Base-by-base conservation (phyloP, 768 basidiomycete species). In the Kwoniella pini region DNA sequence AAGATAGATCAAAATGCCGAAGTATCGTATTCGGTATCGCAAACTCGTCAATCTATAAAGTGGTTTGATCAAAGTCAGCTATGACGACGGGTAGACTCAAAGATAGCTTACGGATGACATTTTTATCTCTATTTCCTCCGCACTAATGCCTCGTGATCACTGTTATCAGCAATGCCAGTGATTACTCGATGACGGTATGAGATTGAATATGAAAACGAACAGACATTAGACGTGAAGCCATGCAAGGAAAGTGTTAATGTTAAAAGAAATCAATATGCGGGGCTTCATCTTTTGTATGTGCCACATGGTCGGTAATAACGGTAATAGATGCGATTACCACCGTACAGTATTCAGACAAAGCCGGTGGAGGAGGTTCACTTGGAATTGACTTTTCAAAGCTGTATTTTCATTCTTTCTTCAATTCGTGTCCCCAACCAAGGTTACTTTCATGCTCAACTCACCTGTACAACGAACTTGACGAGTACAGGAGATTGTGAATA, bases 1-100 rank as follows among this genome's bases (percentile, higher is more conserved):
- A 52, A n/a, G 68, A 33, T 19, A 75, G 51, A 58, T 75, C 70
- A 33, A 70, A 75, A 50, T 72, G 64, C n/a, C 67, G 58, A 10
- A 75, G 62, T 15, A 75, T 59, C 22, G 64, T 53, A 10, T 49
- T 52, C 9, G 73, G 70, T 10, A 74, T 66, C 9, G 66, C 57
- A 45, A 60, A 72, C 19, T 64, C 65, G 48, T 69, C 69, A 39
- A 39, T 31, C 59, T 64, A 38, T 10, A 7, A 27, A 50, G n/a
- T 22, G 27, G 31, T 15, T 27, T 31, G 3, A 28, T 12, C 27
- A 21, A 26, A 19, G 28, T 54, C 40, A 54, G 53, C 53, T 54
- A 21, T 13, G 39, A 11, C 4, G 36, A 10, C 27, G 2, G 22
- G 6, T 19, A 50, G 31, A 15, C 3, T 46, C 33, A 15, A 17